Evolutionary conservation across 371 early-diverging fungal genomes (phyloP).

Genomic region (Phascolomyces articulosus): DNA sequence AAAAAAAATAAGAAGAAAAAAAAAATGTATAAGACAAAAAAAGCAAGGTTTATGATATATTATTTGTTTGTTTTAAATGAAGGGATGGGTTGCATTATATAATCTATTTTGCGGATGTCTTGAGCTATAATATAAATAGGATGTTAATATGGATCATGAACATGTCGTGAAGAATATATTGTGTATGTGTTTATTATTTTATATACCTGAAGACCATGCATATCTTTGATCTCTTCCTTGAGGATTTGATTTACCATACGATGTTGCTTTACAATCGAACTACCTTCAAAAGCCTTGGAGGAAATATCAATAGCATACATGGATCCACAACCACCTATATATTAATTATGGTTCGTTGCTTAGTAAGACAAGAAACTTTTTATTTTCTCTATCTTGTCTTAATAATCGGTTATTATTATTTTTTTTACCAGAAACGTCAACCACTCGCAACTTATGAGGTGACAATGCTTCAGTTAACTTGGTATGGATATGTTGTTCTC

Average conservation of each 20-base stretch:
- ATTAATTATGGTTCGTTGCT: background rate
- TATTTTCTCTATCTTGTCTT: background rate
- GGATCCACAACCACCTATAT: conserved; percentile 89
- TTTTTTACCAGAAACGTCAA: conserved; percentile 80
- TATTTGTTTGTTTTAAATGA: no score
- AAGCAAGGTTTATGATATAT: no score
- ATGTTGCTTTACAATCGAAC: conserved; percentile 85
- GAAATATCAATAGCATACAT: conserved; percentile 92
- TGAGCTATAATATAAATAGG: conserved; percentile 8
- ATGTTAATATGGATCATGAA: no score
- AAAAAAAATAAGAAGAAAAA: no score
- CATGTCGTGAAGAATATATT: no score
- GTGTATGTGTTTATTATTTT: background rate
- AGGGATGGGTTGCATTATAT: background rate
- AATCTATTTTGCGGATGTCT: conserved; percentile 22
- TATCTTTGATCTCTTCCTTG: conserved; percentile 87
- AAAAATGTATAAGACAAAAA: no score
- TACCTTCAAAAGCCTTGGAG: conserved; percentile 74
- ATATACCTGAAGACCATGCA: conserved; percentile 85
- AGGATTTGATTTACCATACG: conserved; percentile 85
- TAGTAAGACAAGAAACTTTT: background rate
- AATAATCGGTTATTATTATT: background rate
- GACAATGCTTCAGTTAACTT: conserved; percentile 70
- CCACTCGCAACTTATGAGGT: conserved; percentile 78
- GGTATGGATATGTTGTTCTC: conserved; percentile 74